phyloP scores from a whole-genome alignment of 2,329 filamentous ascomycete genomes.

The Botrytis hyacinthi region DNA sequence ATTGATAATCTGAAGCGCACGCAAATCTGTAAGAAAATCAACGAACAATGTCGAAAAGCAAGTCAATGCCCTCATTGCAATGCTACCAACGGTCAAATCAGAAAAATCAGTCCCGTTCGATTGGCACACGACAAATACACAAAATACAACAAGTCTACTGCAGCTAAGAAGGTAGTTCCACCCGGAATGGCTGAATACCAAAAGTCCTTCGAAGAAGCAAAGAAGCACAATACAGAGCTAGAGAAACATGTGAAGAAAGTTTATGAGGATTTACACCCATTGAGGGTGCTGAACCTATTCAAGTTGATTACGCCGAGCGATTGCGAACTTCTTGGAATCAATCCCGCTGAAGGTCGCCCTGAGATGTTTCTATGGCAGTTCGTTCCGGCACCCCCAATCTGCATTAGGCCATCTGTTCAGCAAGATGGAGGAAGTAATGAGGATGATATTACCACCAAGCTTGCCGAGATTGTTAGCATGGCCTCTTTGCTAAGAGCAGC shows the following conservation, averaged over 20 bases:
- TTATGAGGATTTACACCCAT: constrained; percentile 88
- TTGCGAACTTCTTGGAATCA: constrained; percentile 86
- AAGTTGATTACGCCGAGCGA: constrained; percentile 81
- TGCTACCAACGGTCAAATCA: constrained; percentile 83
- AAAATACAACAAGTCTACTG: constrained; percentile 82
- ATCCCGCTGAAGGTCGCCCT: constrained; percentile 80
- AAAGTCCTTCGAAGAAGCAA: constrained; percentile 77
- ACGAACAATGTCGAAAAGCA: constrained; percentile 84
- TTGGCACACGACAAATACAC: constrained; percentile 91
- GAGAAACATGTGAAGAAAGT: constrained; percentile 91
- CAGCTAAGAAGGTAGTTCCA: constrained; percentile 79
- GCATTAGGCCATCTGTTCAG: constrained; percentile 88
- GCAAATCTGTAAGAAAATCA: constrained; percentile 83
- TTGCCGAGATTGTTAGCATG: constrained; percentile 94
- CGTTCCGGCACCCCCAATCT: constrained; percentile 88
- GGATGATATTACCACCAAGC: constrained; percentile 92
- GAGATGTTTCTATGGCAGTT: constrained; percentile 99
- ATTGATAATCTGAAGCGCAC: constrained; percentile 84
- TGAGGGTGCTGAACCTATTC: constrained; percentile 87
- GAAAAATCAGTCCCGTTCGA: constrained; percentile 90
- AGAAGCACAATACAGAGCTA: constrained; percentile 73
- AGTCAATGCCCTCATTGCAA: constrained; percentile 79
- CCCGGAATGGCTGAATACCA: constrained; percentile 82
- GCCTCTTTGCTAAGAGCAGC: constrained; percentile 84
- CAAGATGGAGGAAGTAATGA: constrained; percentile 93